Percentiles rank a stretch among this genome's conserved stretches.
These are phyloP conservation scores for Amaranthus tricolor DNA, from an alignment of 179 eudicot species.

Conservation along the genomic window DNA sequence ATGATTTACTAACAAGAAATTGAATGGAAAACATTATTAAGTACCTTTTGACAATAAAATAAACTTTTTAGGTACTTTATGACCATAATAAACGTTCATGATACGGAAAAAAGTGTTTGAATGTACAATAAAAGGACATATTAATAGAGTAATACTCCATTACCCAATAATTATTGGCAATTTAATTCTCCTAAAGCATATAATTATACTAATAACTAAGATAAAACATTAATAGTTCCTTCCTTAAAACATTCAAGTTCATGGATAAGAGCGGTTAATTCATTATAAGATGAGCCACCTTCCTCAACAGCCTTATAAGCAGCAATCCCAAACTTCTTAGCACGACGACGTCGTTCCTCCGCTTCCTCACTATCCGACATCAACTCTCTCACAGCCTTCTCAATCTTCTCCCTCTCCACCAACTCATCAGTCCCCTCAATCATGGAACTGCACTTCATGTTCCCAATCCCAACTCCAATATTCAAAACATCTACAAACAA, in stretches of 20 bases:
- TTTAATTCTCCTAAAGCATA: too few relatives aligned
- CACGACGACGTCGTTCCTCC: not conserved
- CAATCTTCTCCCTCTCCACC: not conserved
- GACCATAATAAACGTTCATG: too few relatives aligned
- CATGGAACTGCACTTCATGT: conserved; percentile 1
- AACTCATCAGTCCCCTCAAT: not conserved
- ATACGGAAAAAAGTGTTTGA: too few relatives aligned
- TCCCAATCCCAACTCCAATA: not conserved
- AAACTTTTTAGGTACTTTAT: too few relatives aligned
- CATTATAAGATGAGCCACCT: conserved; percentile 1
- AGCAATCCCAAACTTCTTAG: not conserved
- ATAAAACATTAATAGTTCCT: too few relatives aligned
- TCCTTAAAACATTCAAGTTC: not conserved
- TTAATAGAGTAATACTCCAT: too few relatives aligned
- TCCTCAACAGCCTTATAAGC: not conserved
- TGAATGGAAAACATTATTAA: too few relatives aligned
- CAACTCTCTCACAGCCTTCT: not conserved
- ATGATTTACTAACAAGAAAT: too few relatives aligned
- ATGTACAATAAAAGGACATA: too few relatives aligned
- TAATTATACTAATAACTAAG: too few relatives aligned
- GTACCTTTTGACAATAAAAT: too few relatives aligned
- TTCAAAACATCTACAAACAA: not conserved
- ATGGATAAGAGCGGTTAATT: not conserved
- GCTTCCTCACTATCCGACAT: not conserved
- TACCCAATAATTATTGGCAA: too few relatives aligned